These are phyloP conservation scores for Phytophthora hybrid DNA, from an alignment of 352 stramenopile species.

Conservation along the genomic window DNA sequence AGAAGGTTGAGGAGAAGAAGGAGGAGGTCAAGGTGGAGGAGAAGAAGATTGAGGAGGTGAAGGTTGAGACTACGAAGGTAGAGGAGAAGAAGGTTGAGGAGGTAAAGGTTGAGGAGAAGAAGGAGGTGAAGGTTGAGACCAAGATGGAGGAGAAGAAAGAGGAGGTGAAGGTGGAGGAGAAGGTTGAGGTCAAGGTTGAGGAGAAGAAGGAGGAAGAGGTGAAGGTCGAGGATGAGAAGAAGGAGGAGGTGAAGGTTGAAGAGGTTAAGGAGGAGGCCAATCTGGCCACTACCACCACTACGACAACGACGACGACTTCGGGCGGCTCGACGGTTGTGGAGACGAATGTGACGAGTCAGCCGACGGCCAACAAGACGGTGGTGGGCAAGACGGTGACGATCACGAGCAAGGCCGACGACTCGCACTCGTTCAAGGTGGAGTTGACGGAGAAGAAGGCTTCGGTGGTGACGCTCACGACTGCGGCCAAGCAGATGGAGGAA, in stretches of 20 bases:
- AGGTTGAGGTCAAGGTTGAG: constrained; percentile 5
- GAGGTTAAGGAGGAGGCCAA: neutral
- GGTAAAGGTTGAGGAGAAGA: constrained; percentile 1
- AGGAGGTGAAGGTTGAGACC: constrained; percentile 1
- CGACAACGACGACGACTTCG: constrained; percentile 29
- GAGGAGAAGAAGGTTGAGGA: constrained; percentile 8
- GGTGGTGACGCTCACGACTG: constrained; percentile 30
- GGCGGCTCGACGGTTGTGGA: constrained; percentile 37
- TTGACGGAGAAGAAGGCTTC: constrained; percentile 46
- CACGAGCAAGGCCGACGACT: constrained; percentile 37
- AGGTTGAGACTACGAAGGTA: neutral
- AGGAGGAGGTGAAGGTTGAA: constrained; percentile 8
- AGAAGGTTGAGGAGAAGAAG: constrained; percentile 18
- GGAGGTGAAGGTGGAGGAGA: constrained; percentile 12
- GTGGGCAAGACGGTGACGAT: constrained; percentile 49
- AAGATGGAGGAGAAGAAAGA: constrained; percentile 12
- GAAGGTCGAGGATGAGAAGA: constrained; percentile 16
- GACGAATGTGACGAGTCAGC: constrained; percentile 43
- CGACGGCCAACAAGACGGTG: constrained; percentile 40
- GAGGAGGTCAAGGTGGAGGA: constrained; percentile 12
- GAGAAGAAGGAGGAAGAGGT: constrained; percentile 8
- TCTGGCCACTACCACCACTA: constrained; percentile 9
- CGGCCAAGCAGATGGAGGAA: constrained; percentile 26
- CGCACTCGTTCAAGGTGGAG: constrained; percentile 44
- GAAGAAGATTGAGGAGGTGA: constrained; percentile 1